Evolutionary conservation across 768 basidiomycete species (phyloP), one percentile per base, ranked within the genome.

Genomic region (Udeniomyces megalosporus): DNA sequence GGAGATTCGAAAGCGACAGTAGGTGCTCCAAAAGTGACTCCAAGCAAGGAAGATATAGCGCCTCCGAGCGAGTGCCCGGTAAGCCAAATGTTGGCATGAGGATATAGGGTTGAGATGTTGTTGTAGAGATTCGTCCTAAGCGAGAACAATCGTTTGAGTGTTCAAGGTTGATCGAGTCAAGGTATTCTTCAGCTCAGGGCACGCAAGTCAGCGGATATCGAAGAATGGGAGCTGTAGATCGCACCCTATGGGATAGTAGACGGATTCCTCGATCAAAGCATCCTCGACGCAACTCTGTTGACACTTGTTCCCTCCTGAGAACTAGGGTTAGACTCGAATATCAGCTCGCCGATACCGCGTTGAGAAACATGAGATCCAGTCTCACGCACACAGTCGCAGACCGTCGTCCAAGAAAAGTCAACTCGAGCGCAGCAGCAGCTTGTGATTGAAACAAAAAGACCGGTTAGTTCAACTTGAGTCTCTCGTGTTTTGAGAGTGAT

Each of bases 331-430:
- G 35, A 26, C 3, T 1, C n/a, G 26, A 20, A 24, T 20, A 15
- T 34, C 15, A 38, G 46, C 15, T 17, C 31, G 34, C 24, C 14
- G 14, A 5, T 32, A 17, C n/a, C 42, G 8, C 17, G 31, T n/a
- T 4, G 7, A 5, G 14, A 45, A 8, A 28, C 3, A 28, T 45
- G 10, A 58, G 20, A 38, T 35, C 17, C n/a, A 56, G 4, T 47
- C 15, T 24, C 12, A 60, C 58, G 29, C 22, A 60, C 58, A 73
- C 93, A 97, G 53, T 81, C 84, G 71, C 93, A 97, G 0, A 95
- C 93, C 0, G 93, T 79, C 22, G 80, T 82, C 93, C 93, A 97
- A 0, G 88, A 88, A 58, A 89, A 87, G 35, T 86, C 88, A n/a
- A 96, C 87, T 7, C 86, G 80, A 2, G 90, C 92, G 69, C 93